Conservation (phyloP, 768 basidiomycete species). For the Trametes cubensis region DNA sequence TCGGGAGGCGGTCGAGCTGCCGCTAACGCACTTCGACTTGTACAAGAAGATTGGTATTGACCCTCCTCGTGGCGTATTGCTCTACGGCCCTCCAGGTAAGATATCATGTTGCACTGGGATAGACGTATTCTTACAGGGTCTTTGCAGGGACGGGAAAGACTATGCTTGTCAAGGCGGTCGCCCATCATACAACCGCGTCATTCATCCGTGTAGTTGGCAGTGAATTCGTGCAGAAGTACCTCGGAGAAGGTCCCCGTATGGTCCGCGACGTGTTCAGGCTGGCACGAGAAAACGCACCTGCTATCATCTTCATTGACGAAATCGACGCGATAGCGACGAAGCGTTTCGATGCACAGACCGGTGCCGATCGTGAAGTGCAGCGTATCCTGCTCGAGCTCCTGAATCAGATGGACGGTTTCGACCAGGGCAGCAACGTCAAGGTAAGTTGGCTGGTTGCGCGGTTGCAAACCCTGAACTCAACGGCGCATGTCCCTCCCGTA, state of each 20-base stretch:
- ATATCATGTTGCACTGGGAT: neutral
- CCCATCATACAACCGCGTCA: slow-evolving; percentile 93
- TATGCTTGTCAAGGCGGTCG: slow-evolving; percentile 99
- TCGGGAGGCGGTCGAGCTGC: slow-evolving; percentile 95
- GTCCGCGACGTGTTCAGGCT: slow-evolving; percentile 98
- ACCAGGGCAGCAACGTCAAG: slow-evolving; percentile 98
- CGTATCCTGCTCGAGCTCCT: slow-evolving; percentile 95
- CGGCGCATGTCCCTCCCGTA: slow-evolving; percentile 36
- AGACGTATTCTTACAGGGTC: neutral
- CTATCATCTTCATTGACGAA: slow-evolving; percentile 99
- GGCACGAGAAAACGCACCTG: slow-evolving; percentile 94
- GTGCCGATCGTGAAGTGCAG: slow-evolving; percentile 98
- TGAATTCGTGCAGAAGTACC: slow-evolving; percentile 99
- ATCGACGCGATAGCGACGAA: slow-evolving; percentile 99
- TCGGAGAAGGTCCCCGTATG: slow-evolving; percentile 99
- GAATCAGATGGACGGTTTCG: slow-evolving; percentile 99
- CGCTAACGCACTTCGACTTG: slow-evolving; percentile 93
- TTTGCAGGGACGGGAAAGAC: slow-evolving; percentile 91
- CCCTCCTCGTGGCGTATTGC: slow-evolving; percentile 93
- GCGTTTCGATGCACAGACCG: slow-evolving; percentile 98
- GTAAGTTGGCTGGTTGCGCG: slow-evolving; percentile 42
- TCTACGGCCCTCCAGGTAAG: slow-evolving; percentile 95
- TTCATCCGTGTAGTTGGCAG: slow-evolving; percentile 99
- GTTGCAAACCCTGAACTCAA: neutral
- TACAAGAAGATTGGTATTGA: slow-evolving; percentile 99